Base-by-base conservation (phyloP, 2,329 filamentous ascomycete species). In the Hymenoscyphus repandus region DNA sequence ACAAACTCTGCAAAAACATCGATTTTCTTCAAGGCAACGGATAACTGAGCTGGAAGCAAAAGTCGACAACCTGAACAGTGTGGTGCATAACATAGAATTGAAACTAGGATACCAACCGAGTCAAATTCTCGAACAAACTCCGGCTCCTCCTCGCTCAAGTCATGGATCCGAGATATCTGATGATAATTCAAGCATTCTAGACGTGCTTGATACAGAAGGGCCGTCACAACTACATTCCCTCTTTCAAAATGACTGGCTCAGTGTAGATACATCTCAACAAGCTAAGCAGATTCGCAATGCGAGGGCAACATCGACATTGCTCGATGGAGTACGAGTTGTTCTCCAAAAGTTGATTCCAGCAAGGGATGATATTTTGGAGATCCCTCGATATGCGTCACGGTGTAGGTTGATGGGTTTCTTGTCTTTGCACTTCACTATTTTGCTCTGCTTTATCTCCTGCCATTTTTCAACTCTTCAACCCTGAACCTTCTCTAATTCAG, bases 181-280 rank as follows among this genome's bases (percentile, higher is more conserved):
- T 43, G 55, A 46, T 46, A 33, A 53, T 31, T 50, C 47, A 12
- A 52, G 37, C 31, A 39, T 38, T 12, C 50, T 43, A 18, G 56
- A 54, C 37, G 43, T 56, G 30, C 31, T 57, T 47, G 9, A 56
- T 54, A 42, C 59, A 6, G 55, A 58, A 5, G 56, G 56, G 34
- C 65, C 65, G 27, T 52, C 59, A 7, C 64, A 67, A 49, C 47
- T 67, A 1, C 58, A 55, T 36, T 60, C 62, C 27, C 56, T 66
- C 9, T 66, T 67, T 50, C 59, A 66, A 34, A 66, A 66, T 45
- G 57, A 61, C 30, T 52, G 62, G 43, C 59, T 67, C n/a, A 40
- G 54, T 58, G 45, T 55, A 38, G 43, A 61, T 53, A 51, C 51
- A 60, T 12, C 55, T 58, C 32, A 45, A 22, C 34, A 50, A 34